Percentiles rank a stretch among this genome's conserved stretches.
Conservation (phyloP, 768 basidiomycete genomes). For the Termitomyces bulborhizus region DNA sequence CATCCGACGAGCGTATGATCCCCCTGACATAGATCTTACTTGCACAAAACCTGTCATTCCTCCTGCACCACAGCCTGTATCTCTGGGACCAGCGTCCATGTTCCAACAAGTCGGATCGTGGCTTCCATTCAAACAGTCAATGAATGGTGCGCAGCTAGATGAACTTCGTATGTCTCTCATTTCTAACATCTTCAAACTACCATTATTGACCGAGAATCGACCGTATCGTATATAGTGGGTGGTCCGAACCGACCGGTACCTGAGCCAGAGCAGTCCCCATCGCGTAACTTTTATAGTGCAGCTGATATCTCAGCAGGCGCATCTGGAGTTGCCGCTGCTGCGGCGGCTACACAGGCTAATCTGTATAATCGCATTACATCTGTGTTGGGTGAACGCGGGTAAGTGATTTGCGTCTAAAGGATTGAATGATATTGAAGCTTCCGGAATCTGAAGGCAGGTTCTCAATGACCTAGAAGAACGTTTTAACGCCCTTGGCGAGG, state of each 20-base stretch:
- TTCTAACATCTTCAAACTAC: background rate
- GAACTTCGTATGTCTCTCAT: conserved; percentile 38
- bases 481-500: conserved; percentile 58
- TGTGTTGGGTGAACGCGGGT: conserved; percentile 63
- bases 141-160: conserved; percentile 58
- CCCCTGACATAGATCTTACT: conserved; percentile 48
- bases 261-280: conserved; percentile 17
- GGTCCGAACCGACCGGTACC: conserved; percentile 58
- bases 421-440: background rate
- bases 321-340: conserved; percentile 13
- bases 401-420: conserved; percentile 11
- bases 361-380: conserved; percentile 43
- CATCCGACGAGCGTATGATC: conserved; percentile 41
- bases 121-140: conserved; percentile 42
- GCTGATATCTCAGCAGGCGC: conserved; percentile 8
- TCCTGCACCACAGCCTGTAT: conserved; percentile 57
- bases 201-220: background rate
- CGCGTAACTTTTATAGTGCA: conserved; percentile 1
- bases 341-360: conserved; percentile 26
- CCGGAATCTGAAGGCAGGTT: conserved; percentile 39
- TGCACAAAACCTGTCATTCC: conserved; percentile 36
- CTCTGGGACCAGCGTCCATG: conserved; percentile 49
- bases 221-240: conserved; percentile 38
- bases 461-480: conserved; percentile 55
- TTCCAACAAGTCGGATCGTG: conserved; percentile 39